Evolutionary conservation across 2,329 filamentous ascomycete species (phyloP).

Genomic region (Septoria petroselini): DNA sequence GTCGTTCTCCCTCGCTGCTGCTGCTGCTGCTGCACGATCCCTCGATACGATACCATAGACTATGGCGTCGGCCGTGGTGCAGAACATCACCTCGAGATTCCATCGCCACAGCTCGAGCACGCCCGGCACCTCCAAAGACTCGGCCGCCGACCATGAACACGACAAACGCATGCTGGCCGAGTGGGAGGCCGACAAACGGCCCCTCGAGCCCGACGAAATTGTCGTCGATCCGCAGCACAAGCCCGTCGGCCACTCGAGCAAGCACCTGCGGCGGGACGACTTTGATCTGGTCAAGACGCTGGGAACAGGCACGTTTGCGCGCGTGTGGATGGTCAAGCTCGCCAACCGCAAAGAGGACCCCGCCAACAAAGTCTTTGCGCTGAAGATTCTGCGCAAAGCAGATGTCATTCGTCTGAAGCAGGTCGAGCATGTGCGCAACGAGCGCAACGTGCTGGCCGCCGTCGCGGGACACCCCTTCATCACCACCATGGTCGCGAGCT

Average conservation of each 20-base stretch:
- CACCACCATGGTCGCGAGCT: constrained; percentile 72
- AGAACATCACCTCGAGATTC: constrained; percentile 38
- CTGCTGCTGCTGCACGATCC: not conserved
- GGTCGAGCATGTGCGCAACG: constrained; percentile 80
- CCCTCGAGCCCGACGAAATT: constrained; percentile 45
- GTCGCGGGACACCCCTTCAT: constrained; percentile 82
- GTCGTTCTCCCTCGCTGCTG: not conserved
- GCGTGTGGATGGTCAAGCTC: constrained; percentile 73
- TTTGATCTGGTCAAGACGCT: constrained; percentile 73
- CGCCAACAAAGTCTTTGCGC: constrained; percentile 66
- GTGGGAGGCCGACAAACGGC: constrained; percentile 47
- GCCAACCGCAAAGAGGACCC: constrained; percentile 42
- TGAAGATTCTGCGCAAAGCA: constrained; percentile 70
- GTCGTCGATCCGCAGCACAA: constrained; percentile 45
- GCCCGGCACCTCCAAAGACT: constrained; percentile 23
- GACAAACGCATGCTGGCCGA: constrained; percentile 48
- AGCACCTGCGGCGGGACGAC: constrained; percentile 53
- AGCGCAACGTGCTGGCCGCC: constrained; percentile 72
- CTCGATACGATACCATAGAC: not conserved
- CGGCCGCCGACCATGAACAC: constrained; percentile 42
- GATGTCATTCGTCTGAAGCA: constrained; percentile 79
- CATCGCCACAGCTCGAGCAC: constrained; percentile 35
- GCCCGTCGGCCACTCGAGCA: constrained; percentile 48
- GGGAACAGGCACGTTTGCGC: constrained; percentile 73
- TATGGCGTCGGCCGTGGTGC: constrained; percentile 37